These are phyloP conservation scores for Theobroma cacao DNA, from an alignment of 345 rosid genomes.

Conservation along the genomic window DNA sequence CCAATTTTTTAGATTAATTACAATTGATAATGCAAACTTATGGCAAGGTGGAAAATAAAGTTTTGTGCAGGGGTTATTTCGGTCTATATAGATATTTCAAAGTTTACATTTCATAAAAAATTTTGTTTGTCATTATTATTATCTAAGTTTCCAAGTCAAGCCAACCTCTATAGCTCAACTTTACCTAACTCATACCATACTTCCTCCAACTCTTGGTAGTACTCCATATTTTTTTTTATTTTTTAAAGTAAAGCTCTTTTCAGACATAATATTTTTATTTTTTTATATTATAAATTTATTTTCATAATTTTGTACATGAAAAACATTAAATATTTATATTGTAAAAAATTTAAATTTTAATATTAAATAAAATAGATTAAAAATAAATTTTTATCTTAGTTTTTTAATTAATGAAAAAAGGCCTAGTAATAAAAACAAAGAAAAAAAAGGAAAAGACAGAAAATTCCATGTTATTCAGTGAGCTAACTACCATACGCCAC, in stretches of 20 bases:
- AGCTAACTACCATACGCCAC: slow-evolving; percentile 51
- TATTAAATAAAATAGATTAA: too few relatives aligned
- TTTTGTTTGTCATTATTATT: neutral
- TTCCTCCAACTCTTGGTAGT: neutral
- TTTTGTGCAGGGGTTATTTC: neutral
- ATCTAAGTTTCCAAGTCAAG: neutral
- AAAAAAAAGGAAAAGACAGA: too few relatives aligned
- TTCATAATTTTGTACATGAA: too few relatives aligned
- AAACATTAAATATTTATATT: too few relatives aligned
- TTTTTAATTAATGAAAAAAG: too few relatives aligned
- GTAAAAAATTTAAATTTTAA: too few relatives aligned
- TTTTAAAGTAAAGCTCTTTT: neutral
- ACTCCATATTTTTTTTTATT: neutral
- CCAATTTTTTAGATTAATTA: too few relatives aligned
- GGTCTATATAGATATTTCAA: neutral
- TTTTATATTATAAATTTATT: too few relatives aligned
- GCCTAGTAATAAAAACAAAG: too few relatives aligned
- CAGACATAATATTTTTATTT: too few relatives aligned
- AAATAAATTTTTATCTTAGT: too few relatives aligned
- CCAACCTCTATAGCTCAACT: neutral
- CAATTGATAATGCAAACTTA: too few relatives aligned
- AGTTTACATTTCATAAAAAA: neutral
- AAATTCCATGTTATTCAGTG: neutral
- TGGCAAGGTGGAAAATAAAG: neutral
- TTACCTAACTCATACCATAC: neutral